Evolutionary conservation across 2,329 filamentous ascomycete genomes (phyloP).

Genomic region (Didymella glomerata): DNA sequence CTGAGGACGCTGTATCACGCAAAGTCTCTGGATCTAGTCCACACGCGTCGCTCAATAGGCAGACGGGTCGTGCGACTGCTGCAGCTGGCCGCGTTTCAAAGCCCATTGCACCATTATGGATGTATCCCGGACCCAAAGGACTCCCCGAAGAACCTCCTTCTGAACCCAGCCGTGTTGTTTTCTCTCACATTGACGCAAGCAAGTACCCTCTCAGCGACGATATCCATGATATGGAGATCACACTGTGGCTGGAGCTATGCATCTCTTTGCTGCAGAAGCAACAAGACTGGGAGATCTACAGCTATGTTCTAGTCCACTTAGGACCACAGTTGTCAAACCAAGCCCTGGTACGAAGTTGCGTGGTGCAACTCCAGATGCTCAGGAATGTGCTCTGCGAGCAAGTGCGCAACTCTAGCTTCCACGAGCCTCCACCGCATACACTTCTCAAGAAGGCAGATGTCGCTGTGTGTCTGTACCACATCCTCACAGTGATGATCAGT

Average conservation of each 20-base stretch:
- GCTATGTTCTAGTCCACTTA: slow-evolving; percentile 85
- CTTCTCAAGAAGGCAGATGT: slow-evolving; percentile 88
- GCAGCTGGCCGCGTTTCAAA: slow-evolving; percentile 41
- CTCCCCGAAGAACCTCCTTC: slow-evolving; percentile 63
- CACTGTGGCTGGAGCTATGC: slow-evolving; percentile 77
- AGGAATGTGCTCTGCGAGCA: slow-evolving; percentile 82
- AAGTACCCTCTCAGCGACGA: slow-evolving; percentile 46
- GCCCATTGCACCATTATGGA: slow-evolving; percentile 61
- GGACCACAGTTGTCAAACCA: slow-evolving; percentile 91
- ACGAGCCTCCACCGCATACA: slow-evolving; percentile 80
- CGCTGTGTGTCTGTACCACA: slow-evolving; percentile 86
- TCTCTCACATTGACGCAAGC: slow-evolving; percentile 56
- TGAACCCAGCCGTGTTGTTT: slow-evolving; percentile 60
- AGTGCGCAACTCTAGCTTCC: slow-evolving; percentile 77
- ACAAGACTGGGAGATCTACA: slow-evolving; percentile 90
- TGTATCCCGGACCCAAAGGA: slow-evolving; percentile 62
- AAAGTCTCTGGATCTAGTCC: slow-evolving; percentile 43
- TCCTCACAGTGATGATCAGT: slow-evolving; percentile 85
- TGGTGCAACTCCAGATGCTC: slow-evolving; percentile 77
- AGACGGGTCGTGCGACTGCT: slow-evolving; percentile 37
- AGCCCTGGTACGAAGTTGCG: slow-evolving; percentile 78
- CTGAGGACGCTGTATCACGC: slow-evolving; percentile 44
- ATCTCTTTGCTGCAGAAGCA: slow-evolving; percentile 77
- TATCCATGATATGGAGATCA: slow-evolving; percentile 59
- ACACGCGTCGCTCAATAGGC: slow-evolving; percentile 44